Conservation (phyloP, 2,329 filamentous ascomycete genomes). For the Ophiocordyceps robertsii region DNA sequence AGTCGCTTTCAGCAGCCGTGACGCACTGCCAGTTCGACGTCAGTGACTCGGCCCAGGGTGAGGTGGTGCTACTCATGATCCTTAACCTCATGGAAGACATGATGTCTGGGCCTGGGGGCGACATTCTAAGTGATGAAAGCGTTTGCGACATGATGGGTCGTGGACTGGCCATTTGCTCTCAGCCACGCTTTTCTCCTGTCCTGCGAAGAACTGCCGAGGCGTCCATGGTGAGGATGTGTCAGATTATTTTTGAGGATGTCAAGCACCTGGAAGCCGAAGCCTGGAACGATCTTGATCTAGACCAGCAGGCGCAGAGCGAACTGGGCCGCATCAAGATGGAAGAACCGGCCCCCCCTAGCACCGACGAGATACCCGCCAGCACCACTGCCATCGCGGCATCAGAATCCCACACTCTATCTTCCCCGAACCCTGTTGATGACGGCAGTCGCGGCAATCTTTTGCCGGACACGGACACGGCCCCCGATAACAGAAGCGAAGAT, state of each 20-base stretch:
- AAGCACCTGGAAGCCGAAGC: conserved; percentile 74
- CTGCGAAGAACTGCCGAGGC: conserved; percentile 86
- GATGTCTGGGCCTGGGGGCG: conserved; percentile 84
- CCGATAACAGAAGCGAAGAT: conserved; percentile 15
- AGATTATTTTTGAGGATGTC: conserved; percentile 89
- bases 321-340: conserved; percentile 76
- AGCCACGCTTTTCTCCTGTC: conserved; percentile 80
- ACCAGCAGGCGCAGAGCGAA: conserved; percentile 53
- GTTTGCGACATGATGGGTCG: conserved; percentile 99
- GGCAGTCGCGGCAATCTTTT: not conserved
- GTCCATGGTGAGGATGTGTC: conserved; percentile 97
- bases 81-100: conserved; percentile 97
- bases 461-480: conserved; percentile 3
- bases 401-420: not conserved
- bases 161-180: conserved; percentile 92
- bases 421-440: not conserved
- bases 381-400: conserved; percentile 1
- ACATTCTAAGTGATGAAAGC: conserved; percentile 92
- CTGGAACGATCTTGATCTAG: conserved; percentile 51
- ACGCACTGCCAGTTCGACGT: conserved; percentile 97
- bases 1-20: conserved; percentile 83
- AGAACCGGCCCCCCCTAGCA: conserved; percentile 20
- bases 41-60: conserved; percentile 86
- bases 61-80: conserved; percentile 89
- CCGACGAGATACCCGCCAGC: conserved; percentile 2